Percentiles rank a stretch among this genome's conserved stretches.
Evolutionary conservation across 129 eudicot genomes (phyloP).

Genomic region (Escallonia rubra): DNA sequence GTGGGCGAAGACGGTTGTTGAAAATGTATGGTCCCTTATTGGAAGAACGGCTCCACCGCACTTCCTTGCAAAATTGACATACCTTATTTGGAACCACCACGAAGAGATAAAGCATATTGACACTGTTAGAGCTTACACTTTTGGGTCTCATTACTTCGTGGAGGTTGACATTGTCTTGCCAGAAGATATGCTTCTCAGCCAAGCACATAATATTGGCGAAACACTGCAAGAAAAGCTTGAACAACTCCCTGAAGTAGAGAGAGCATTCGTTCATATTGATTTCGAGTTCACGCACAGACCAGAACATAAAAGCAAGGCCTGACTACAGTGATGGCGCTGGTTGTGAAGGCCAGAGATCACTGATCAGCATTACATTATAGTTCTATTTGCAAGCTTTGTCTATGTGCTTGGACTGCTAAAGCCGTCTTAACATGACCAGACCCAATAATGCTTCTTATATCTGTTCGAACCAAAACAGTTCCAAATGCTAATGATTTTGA

Average conservation of each 20-base stretch:
- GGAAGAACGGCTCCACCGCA: conserved; percentile 97
- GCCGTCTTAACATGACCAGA: too few species aligned
- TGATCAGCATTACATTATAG: too few species aligned
- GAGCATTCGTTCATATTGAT: conserved; percentile 92
- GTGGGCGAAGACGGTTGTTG: conserved; percentile 73
- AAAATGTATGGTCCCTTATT: conserved; percentile 74
- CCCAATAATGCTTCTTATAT: too few species aligned
- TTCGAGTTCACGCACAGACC: conserved; percentile 86
- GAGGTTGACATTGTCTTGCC: conserved; percentile 94
- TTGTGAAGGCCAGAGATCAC: too few species aligned
- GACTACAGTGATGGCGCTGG: too few species aligned
- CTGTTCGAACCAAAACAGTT: too few species aligned
- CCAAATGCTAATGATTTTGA: too few species aligned
- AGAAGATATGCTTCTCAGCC: conserved; percentile 56
- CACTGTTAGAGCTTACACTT: conserved; percentile 87
- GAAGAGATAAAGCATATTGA: conserved; percentile 80
- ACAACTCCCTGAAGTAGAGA: conserved; percentile 76
- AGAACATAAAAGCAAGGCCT: conserved; percentile 44
- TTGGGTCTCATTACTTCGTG: conserved; percentile 82
- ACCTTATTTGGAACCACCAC: conserved; percentile 93
- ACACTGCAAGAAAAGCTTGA: conserved; percentile 87
- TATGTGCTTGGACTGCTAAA: not conserved
- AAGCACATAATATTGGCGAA: conserved; percentile 94
- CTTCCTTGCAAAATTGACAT: conserved; percentile 70
- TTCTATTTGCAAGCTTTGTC: too few species aligned